A percentile compares a stretch with the other conserved stretches of the same genome.
Conservation (phyloP, 257 asterid species). For the Solanum megistacrolobum region DNA sequence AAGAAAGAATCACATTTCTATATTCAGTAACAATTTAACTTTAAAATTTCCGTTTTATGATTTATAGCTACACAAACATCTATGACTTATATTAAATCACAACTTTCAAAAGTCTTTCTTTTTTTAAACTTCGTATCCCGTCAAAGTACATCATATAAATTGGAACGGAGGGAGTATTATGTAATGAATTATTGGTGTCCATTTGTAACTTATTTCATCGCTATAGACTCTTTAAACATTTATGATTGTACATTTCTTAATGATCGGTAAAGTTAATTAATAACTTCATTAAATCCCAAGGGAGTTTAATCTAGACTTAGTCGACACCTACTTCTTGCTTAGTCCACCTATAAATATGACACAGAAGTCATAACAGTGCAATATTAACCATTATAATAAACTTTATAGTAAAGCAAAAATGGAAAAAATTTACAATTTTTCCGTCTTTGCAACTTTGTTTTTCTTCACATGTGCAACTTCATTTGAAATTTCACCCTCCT, state of each 20-base stretch:
- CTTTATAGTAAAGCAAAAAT: background rate
- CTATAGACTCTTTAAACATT: background rate
- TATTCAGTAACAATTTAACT: no score
- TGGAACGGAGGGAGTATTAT: background rate
- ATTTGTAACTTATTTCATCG: background rate
- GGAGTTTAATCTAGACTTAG: background rate
- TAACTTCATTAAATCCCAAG: background rate
- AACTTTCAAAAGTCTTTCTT: no score
- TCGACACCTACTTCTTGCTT: background rate
- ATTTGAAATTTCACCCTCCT: background rate
- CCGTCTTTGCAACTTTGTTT: background rate
- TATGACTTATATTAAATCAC: no score
- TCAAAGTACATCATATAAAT: no score
- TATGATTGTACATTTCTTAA: background rate
- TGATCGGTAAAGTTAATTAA: background rate
- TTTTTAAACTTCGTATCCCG: no score
- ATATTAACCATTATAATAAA: background rate
- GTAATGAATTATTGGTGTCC: background rate
- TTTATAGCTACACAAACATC: background rate
- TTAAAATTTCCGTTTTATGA: no score
- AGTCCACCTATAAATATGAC: background rate
- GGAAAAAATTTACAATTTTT: background rate
- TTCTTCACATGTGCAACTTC: background rate
- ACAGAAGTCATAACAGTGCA: background rate
- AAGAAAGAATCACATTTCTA: no score